phyloP scores from a whole-genome alignment of 129 eudicot genomes.

The Logfia minima region DNA sequence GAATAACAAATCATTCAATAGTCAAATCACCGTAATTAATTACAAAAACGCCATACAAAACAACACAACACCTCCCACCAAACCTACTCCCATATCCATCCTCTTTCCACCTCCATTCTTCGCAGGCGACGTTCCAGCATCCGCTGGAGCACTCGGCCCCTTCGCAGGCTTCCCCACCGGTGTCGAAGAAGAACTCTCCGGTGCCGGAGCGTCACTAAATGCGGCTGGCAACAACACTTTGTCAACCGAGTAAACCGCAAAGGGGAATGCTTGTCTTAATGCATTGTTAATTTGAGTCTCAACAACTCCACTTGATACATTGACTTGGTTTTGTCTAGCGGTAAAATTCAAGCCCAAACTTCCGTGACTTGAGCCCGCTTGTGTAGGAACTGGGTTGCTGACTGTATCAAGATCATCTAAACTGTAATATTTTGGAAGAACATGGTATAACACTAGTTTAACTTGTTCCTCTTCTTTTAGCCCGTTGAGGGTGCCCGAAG shows the following conservation, averaged over 20 bases:
- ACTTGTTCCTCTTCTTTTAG: slow-evolving; percentile 52
- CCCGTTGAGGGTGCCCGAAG: slow-evolving; percentile 63
- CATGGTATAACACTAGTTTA: slow-evolving; percentile 60
- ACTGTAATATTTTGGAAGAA: slow-evolving; percentile 61
- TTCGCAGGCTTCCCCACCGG: slow-evolving; percentile 14
- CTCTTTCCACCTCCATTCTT: slow-evolving; percentile 35
- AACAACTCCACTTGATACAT: slow-evolving; percentile 58
- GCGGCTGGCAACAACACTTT: slow-evolving; percentile 58
- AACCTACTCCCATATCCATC: slow-evolving; percentile 31
- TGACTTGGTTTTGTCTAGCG: slow-evolving; percentile 57
- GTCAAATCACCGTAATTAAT: background rate
- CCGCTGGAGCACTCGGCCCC: slow-evolving; percentile 23
- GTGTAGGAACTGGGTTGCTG: slow-evolving; percentile 81
- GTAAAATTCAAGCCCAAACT: slow-evolving; percentile 54
- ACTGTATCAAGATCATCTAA: slow-evolving; percentile 42
- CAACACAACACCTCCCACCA: slow-evolving; percentile 29
- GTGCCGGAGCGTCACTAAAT: slow-evolving; percentile 49
- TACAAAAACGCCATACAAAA: slow-evolving; percentile 31
- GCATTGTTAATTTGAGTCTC: slow-evolving; percentile 47
- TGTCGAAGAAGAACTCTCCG: slow-evolving; percentile 37
- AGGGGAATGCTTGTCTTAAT: slow-evolving; percentile 46
- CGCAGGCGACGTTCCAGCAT: slow-evolving; percentile 6
- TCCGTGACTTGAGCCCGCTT: slow-evolving; percentile 47
- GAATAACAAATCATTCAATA: slow-evolving; percentile 15
- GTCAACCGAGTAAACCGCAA: slow-evolving; percentile 72